phyloP scores from a whole-genome alignment of 192 early-diverging fungal genomes.

The Coemansia erecta region DNA sequence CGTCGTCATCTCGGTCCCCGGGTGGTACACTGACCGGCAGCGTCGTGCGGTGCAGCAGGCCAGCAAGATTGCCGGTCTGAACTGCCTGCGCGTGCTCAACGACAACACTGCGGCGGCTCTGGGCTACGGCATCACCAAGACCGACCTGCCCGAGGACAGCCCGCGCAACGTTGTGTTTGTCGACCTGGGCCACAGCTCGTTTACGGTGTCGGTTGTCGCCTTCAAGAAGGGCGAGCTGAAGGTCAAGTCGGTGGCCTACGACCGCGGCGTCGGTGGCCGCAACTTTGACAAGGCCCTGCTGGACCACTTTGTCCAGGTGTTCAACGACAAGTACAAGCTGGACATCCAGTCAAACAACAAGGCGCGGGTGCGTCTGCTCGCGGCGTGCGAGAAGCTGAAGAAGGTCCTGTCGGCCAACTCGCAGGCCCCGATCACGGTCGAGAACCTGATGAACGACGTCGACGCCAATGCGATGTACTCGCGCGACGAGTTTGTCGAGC shows the following conservation, averaged over 20 bases:
- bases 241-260: constrained; percentile 87
- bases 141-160: constrained; percentile 91
- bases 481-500: constrained; percentile 84
- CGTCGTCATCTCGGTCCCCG: constrained; percentile 89
- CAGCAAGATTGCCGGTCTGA: constrained; percentile 82
- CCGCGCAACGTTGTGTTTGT: constrained; percentile 90
- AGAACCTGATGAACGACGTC: constrained; percentile 94
- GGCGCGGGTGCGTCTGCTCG: constrained; percentile 85
- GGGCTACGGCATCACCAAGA: constrained; percentile 98
- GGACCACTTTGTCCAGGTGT: constrained; percentile 81
- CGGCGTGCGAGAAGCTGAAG: constrained; percentile 92
- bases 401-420: constrained; percentile 94
- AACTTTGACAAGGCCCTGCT: constrained; percentile 90
- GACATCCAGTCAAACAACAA: constrained; percentile 86
- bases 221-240: constrained; percentile 96
- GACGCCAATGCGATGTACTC: constrained; percentile 85
- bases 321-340: constrained; percentile 94
- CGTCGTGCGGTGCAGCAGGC: constrained; percentile 86
- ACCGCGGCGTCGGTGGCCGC: constrained; percentile 93
- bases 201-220: constrained; percentile 79
- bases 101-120: constrained; percentile 91
- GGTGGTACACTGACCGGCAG: constrained; percentile 94
- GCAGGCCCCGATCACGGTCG: constrained; percentile 87
- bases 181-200: constrained; percentile 89
- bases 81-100: constrained; percentile 89